phyloP scores from a whole-genome alignment of 2,329 filamentous ascomycete genomes.

The Hypomyces rosellus region DNA sequence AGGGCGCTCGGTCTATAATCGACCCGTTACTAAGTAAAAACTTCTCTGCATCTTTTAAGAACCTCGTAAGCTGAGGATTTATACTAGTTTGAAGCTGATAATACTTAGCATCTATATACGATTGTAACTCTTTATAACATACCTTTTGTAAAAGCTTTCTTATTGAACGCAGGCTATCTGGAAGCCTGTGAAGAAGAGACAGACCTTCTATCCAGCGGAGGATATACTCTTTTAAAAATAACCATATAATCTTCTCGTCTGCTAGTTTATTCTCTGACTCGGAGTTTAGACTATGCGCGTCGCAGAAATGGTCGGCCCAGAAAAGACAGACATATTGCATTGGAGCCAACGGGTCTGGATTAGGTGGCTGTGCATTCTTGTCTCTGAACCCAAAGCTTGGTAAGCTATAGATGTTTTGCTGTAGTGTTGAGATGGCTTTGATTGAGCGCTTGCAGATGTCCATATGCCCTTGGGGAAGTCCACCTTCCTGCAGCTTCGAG shows the following conservation, averaged over 20 bases:
- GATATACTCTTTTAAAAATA: slow-evolving; percentile 13
- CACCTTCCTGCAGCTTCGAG: slow-evolving; percentile 23
- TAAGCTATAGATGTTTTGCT: slow-evolving; percentile 31
- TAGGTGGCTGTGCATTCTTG: slow-evolving; percentile 10
- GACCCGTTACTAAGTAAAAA: slow-evolving; percentile 21
- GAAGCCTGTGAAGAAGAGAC: slow-evolving; percentile 11
- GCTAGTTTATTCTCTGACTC: too few species aligned
- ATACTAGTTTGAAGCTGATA: background rate
- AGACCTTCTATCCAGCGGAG: slow-evolving; percentile 16
- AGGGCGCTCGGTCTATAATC: slow-evolving; percentile 21
- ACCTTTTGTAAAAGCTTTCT: slow-evolving; percentile 9
- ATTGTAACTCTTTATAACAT: background rate
- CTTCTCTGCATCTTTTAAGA: slow-evolving; percentile 20
- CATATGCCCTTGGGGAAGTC: slow-evolving; percentile 21
- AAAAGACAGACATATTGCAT: slow-evolving; percentile 24
- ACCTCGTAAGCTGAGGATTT: slow-evolving; percentile 16
- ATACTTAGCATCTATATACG: background rate
- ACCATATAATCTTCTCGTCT: slow-evolving; percentile 17
- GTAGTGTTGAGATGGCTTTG: slow-evolving; percentile 25
- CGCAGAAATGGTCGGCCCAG: slow-evolving; percentile 28
- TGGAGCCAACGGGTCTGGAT: slow-evolving; percentile 14
- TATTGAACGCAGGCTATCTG: slow-evolving; percentile 8
- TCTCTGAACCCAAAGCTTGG: slow-evolving; percentile 17
- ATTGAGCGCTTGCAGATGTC: slow-evolving; percentile 31
- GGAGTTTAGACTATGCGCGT: slow-evolving; percentile 13